Evolutionary conservation across 2,329 filamentous ascomycete species (phyloP), one percentile per base, ranked within the genome.

Genomic region (Talaromyces sp.): DNA sequence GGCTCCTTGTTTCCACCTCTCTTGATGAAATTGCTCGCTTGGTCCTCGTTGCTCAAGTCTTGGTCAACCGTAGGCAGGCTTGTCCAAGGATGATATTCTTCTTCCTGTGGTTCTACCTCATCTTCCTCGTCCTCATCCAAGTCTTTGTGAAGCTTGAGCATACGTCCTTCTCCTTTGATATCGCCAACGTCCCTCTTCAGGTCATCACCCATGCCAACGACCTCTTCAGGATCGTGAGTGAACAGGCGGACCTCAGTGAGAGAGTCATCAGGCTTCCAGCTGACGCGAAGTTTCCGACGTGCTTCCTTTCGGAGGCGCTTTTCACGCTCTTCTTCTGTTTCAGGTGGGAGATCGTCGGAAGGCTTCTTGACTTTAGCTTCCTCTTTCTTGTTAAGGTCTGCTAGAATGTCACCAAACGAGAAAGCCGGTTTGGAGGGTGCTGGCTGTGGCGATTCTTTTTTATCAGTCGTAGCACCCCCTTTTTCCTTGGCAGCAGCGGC

Each of bases 141-240:
- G 61, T 86, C 84, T 68, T 84, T 78, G 66, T 83, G 81, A 58
- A 82, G 76, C 69, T 82, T 83, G 47, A 84, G 77, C 49, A 80
- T 79, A 68, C 80, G 79, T 43, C 82, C 82, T 73, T 84, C 87
- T 43, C 85, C 85, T 63, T 84, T 85, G 57, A 86, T 82, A 71
- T 89, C 86, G 27, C 82, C 82, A 13, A 83, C 83, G 72, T 88
- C 85, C 56, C 84, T 83, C 69, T 84, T 81, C 70, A 85, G 81
- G 69, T 83, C 86, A 65, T 85, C 84, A 50, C 84, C 83, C 56
- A 86, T 85, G 17, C 83, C 84, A 64, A 85, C 74, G 68, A 89
- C 86, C 72, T 89, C 87, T 10, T 87, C 85, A 0, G 86, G 86
- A 68, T 88, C 85, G 72, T 88, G 86, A 31, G 82, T 84, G 72